A percentile compares a stretch with the other conserved stretches of the same genome.
phyloP scores from a whole-genome alignment of 192 early-diverging fungal species.

The Gigaspora rosea region DNA sequence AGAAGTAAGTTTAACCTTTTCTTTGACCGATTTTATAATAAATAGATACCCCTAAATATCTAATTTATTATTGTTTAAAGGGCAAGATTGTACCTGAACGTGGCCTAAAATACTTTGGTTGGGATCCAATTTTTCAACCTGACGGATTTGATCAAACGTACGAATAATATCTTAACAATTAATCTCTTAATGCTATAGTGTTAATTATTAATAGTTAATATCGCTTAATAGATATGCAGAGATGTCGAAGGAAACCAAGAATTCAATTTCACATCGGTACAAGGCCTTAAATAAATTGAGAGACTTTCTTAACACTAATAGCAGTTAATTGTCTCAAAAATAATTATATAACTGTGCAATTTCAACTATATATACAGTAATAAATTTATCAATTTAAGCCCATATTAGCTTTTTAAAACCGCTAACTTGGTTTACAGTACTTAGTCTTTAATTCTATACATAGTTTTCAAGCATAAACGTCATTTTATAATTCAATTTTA shows the following conservation, averaged over 20 bases:
- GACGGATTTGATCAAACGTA: conserved; percentile 68
- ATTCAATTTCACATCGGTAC: conserved; percentile 88
- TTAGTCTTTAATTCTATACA: too few relatives aligned
- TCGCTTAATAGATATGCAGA: conserved; percentile 74
- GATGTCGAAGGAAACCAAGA: conserved; percentile 82
- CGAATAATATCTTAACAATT: neutral
- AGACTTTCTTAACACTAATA: conserved; percentile 1
- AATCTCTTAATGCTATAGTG: neutral
- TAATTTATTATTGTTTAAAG: conserved; percentile 33
- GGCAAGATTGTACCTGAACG: conserved; percentile 86
- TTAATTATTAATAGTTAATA: neutral
- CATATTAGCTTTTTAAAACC: too few relatives aligned
- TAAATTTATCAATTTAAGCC: too few relatives aligned
- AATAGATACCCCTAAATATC: neutral
- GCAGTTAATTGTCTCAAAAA: neutral
- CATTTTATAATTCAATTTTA: too few relatives aligned
- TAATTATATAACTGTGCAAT: too few relatives aligned
- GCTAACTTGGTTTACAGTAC: too few relatives aligned
- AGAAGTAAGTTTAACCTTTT: conserved; percentile 42
- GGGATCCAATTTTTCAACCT: conserved; percentile 96
- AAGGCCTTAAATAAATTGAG: conserved; percentile 73
- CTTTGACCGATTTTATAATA: neutral
- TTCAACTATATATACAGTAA: too few relatives aligned
- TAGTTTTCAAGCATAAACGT: too few relatives aligned
- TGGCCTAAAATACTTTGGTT: conserved; percentile 86